Evolutionary conservation across 768 basidiomycete species (phyloP), one percentile per base, ranked within the genome.

Genomic region (Boletus sp.): DNA sequence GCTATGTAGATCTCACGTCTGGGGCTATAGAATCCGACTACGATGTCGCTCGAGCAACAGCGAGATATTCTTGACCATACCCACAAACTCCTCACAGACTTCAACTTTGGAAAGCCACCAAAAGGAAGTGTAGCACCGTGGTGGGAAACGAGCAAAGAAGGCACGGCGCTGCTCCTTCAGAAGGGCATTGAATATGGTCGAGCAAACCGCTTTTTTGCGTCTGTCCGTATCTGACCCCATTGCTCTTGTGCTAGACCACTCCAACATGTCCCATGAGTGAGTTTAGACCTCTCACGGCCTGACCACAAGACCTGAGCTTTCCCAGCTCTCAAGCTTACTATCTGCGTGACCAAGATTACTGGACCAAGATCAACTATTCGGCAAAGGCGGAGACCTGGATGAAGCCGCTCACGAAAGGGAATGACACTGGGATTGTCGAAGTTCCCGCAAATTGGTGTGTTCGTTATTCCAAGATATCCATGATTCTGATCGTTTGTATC

Each of bases 121-220:
- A 83, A 81, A 66, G 85, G 84, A 39, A 82, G 80, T 49, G 86
- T 88, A 35, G 88, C 87, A 1, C 88, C 87, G 0, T 91, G 89
- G 87, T 91, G 88, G 88, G 89, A 91, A 67, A 82, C 82, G 3
- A 85, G 82, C 69, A 83, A 80, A 58, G 86, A 87, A 67, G 84
- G 84, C 4, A 83, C 82, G 0, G 71, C 80, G 15, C 74, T 90
- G 28, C 72, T 90, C 28, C 77, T 89, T 24, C 84, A 86, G 37
- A 84, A 85, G 59, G 89, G 89, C 0, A 86, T 91, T 45, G 80
- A 87, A 75, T 90, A 91, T 64, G 87, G 85, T 85, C 3, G 56
- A 49, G 51, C 7, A n/a, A 37, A 18, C 32, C 14, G n/a, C n/a
- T 15, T 50, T 37, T 49, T 30, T 10, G 55, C 46, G n/a, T 45